phyloP scores from a whole-genome alignment of 306 rosid species.

The Sophora flavescens region DNA sequence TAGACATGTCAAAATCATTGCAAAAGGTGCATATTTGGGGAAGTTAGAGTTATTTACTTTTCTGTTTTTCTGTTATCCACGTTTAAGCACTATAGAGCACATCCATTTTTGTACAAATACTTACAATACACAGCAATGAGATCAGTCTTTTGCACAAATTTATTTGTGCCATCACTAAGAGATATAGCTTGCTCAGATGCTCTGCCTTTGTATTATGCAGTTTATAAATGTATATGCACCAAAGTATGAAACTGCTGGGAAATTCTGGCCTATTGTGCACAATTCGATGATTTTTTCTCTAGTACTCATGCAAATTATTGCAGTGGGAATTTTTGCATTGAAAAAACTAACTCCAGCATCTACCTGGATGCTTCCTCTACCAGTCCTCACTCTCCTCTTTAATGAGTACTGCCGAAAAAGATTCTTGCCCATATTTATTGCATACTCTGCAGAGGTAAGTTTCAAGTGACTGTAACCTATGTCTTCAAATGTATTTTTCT shows the following conservation, averaged over 20 bases:
- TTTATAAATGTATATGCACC: conserved; percentile 82
- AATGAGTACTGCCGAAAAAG: conserved; percentile 96
- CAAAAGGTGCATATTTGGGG: neutral
- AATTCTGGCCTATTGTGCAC: conserved; percentile 92
- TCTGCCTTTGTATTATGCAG: conserved; percentile 59
- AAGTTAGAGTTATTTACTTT: too few species aligned
- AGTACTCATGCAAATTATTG: conserved; percentile 92
- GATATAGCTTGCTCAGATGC: conserved; percentile 36
- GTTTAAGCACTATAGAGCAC: too few species aligned
- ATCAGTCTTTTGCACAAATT: too few species aligned
- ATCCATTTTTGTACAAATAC: too few species aligned
- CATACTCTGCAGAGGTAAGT: conserved; percentile 88
- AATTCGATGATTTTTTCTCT: conserved; percentile 84
- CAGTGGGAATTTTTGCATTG: conserved; percentile 86
- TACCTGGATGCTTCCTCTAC: conserved; percentile 69
- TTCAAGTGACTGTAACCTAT: conserved; percentile 22
- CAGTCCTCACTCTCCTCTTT: conserved; percentile 84
- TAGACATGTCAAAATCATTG: neutral
- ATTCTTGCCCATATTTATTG: conserved; percentile 76
- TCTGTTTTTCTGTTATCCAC: too few species aligned
- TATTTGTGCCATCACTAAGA: too few species aligned
- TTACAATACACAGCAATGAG: too few species aligned
- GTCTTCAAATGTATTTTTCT: conserved; percentile 13
- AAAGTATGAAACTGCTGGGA: conserved; percentile 85
- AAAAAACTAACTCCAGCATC: conserved; percentile 70